Evolutionary conservation across 805 yeast species (phyloP).

Genomic region (Starmerella stigmatis): DNA sequence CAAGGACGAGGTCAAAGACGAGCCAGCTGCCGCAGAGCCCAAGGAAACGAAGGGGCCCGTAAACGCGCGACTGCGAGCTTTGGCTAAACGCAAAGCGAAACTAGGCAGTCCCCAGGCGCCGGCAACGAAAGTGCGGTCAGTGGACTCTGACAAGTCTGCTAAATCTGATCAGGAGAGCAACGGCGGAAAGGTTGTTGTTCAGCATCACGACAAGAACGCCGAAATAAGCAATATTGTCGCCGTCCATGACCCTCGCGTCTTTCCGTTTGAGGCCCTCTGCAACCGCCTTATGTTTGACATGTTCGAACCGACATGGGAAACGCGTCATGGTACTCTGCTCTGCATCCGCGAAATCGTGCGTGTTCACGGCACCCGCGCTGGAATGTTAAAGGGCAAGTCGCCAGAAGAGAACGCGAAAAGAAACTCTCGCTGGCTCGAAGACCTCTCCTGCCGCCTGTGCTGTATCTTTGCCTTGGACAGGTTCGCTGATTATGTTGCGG

Average conservation of each 20-base stretch:
- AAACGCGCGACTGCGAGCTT: constrained; percentile 67
- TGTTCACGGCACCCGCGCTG: constrained; percentile 77
- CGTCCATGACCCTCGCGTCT: constrained; percentile 60
- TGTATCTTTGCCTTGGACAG: constrained; percentile 85
- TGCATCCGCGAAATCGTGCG: constrained; percentile 80
- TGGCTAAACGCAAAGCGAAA: constrained; percentile 87
- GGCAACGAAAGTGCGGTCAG: constrained; percentile 25
- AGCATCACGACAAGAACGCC: constrained; percentile 46
- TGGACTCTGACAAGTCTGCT: constrained; percentile 13
- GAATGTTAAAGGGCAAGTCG: constrained; percentile 59
- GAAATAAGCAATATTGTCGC: constrained; percentile 58
- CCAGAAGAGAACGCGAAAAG: constrained; percentile 50
- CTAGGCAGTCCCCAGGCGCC: constrained; percentile 31
- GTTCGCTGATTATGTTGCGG: constrained; percentile 94
- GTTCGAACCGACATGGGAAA: constrained; percentile 83
- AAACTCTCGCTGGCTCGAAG: constrained; percentile 69
- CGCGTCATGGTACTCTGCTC: constrained; percentile 88
- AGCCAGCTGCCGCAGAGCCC: constrained; percentile 6
- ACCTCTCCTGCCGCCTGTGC: constrained; percentile 72
- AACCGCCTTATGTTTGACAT: constrained; percentile 69
- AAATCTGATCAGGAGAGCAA: not conserved
- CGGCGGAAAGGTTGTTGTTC: constrained; percentile 74
- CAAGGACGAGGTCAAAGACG: constrained; percentile 14
- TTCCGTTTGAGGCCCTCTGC: constrained; percentile 93
- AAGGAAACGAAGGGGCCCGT: constrained; percentile 18